These are phyloP conservation scores for Coprinopsis strossmayeri DNA, from an alignment of 768 basidiomycete species.

Conservation along the genomic window DNA sequence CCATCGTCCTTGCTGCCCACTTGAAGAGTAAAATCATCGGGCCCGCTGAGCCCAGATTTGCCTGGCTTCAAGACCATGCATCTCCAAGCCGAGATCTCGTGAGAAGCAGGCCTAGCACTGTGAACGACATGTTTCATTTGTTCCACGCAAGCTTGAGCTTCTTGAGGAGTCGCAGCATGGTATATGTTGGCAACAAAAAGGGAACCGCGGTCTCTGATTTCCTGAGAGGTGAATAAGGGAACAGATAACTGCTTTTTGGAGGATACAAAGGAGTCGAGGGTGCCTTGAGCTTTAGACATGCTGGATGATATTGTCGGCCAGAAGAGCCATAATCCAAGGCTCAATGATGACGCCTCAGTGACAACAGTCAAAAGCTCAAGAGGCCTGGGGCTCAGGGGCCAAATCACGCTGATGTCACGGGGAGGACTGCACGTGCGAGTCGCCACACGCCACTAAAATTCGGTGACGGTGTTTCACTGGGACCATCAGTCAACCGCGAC, in stretches of 20 bases:
- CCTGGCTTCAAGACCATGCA: slow-evolving; percentile 67
- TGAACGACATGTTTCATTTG: slow-evolving; percentile 56
- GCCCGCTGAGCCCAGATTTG: slow-evolving; percentile 57
- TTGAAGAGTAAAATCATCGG: slow-evolving; percentile 69
- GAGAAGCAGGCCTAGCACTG: slow-evolving; percentile 49
- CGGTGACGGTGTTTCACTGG: not conserved
- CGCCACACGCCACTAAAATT: slow-evolving; percentile 33
- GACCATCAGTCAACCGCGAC: not conserved
- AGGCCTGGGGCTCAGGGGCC: too few relatives aligned
- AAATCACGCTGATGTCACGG: too few relatives aligned
- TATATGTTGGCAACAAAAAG: slow-evolving; percentile 64
- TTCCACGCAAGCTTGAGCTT: slow-evolving; percentile 42
- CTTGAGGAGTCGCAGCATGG: slow-evolving; percentile 41
- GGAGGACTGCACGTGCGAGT: too few relatives aligned
- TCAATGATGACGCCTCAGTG: too few relatives aligned
- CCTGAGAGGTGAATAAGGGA: slow-evolving; percentile 55
- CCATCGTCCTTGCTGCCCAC: slow-evolving; percentile 69
- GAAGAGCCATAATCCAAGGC: not conserved
- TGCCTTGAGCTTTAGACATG: slow-evolving; percentile 15
- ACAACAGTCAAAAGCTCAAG: too few relatives aligned
- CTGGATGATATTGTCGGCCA: not conserved
- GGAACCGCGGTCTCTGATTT: slow-evolving; percentile 70
- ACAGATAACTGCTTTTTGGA: slow-evolving; percentile 33
- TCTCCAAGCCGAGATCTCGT: slow-evolving; percentile 76
- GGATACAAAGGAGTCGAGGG: slow-evolving; percentile 49